Evolutionary conservation across 78 protist species (phyloP).

Genomic region (Salpingoeca rosetta): DNA sequence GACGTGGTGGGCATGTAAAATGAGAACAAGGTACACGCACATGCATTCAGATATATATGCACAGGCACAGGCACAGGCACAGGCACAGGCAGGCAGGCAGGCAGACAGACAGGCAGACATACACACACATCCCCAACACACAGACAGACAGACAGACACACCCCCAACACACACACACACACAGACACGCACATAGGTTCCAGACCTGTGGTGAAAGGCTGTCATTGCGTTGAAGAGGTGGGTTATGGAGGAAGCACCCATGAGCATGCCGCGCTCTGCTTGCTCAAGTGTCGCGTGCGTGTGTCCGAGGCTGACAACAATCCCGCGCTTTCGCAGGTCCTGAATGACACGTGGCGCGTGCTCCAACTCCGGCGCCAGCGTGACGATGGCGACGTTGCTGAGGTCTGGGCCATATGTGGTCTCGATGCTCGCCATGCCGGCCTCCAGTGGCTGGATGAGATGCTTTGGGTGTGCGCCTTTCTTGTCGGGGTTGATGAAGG

Average conservation of each 20-base stretch:
- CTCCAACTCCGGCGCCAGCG: slow-evolving; percentile 24
- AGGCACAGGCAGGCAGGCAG: background rate
- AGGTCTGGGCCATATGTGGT: background rate
- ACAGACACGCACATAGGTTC: background rate
- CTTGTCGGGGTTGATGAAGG: slow-evolving; percentile 7
- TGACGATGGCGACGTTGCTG: slow-evolving; percentile 9
- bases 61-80: background rate
- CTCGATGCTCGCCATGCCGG: background rate
- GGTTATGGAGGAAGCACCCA: background rate
- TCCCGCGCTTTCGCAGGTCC: background rate
- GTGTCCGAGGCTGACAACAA: slow-evolving; percentile 17
- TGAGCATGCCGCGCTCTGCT: background rate
- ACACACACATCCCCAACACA: background rate
- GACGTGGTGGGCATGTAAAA: too few species aligned
- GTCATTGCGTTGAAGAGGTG: slow-evolving; percentile 31
- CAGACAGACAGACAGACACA: background rate
- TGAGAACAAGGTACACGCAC: background rate
- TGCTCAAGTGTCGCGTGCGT: background rate
- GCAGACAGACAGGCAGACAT: background rate
- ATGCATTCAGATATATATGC: too few species aligned
- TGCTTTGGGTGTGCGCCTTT: slow-evolving; percentile 17
- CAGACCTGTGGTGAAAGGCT: background rate
- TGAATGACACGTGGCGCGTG: background rate
- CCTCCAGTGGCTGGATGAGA: background rate
- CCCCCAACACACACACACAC: background rate